Evolutionary conservation across 1,284 basidiomycete species (phyloP), one percentile per base, ranked within the genome.

Genomic region (Porogramme epimiltina): DNA sequence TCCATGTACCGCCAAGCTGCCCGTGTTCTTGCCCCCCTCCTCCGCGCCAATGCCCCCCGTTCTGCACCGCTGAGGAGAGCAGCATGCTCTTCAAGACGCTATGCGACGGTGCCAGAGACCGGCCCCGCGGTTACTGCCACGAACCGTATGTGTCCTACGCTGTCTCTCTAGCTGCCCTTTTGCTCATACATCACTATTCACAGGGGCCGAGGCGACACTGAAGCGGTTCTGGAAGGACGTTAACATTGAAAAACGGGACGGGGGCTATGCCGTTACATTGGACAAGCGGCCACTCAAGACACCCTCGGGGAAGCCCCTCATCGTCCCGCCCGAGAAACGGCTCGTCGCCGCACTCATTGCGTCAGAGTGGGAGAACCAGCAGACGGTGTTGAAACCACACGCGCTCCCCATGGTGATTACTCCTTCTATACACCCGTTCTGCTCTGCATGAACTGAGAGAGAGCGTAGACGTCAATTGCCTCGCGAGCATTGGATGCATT

Each of bases 311-410:
- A 82, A 86, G 33, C 78, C 78, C 5, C 73, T 99, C 26, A 67
- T 85, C 23, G 66, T 99, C 16, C 95, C 95, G 0, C 70, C 73
- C 34, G 76, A 84, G 52, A 89, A 92, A 61, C 71, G 77, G 41
- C 68, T 96, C 28, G 76, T 91, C 18, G 95, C 96, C 1, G 78
- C 89, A 1, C 78, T 98, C 51, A 88, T 99, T 59, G 95, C 95
- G 10, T 82, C 89, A 52, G 96, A 99, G 74, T 99, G 96, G 96
- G 93, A 97, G 66, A 92, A 91, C 66, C 96, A 98, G 74, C 85
- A 87, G 51, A 84, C 78, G 20, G 66, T 95, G 1, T 67, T 98
- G 58, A 98, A 96, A 71, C 91, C 91, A 26, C 93, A 97, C 68
- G 87, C 94, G 0, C 73, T 99, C 24, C 95, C 96, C 4, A 82